These are phyloP conservation scores for Tricharina praecox DNA, from an alignment of 495 filamentous ascomycete species.

Conservation along the genomic window DNA sequence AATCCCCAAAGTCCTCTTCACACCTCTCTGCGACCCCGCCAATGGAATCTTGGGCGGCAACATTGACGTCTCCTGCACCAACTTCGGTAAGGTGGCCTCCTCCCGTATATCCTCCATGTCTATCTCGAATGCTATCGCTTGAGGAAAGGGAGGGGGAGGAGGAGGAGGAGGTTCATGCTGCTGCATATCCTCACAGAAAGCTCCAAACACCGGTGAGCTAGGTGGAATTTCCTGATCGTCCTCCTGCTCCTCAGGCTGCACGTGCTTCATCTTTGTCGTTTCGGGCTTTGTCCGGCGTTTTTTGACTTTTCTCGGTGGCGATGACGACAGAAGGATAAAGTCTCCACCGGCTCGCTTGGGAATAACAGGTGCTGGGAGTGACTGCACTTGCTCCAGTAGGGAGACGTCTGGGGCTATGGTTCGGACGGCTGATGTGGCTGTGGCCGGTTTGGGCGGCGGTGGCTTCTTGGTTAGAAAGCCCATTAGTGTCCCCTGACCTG, in stretches of 20 bases:
- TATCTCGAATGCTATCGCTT: too few species aligned
- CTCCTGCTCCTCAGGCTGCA: neutral
- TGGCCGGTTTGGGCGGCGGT: constrained; percentile 14
- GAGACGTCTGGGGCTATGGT: constrained; percentile 28
- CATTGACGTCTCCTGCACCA: too few species aligned
- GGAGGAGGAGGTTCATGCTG: neutral
- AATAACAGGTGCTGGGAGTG: constrained; percentile 16
- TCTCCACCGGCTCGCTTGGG: constrained; percentile 14
- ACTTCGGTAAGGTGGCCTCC: neutral
- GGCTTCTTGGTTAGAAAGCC: constrained; percentile 30
- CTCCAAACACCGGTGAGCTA: constrained; percentile 13
- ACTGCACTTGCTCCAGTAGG: constrained; percentile 29
- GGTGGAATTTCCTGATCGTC: constrained; percentile 5
- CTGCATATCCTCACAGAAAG: constrained; percentile 10
- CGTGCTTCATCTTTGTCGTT: neutral
- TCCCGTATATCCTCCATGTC: too few species aligned
- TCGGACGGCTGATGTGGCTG: constrained; percentile 29
- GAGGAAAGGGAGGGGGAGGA: too few species aligned
- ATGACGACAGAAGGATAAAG: constrained; percentile 22
- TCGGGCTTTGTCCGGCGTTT: neutral
- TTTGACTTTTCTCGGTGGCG: constrained; percentile 15
- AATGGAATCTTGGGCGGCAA: constrained; percentile 13
- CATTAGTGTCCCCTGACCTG: constrained; percentile 34
- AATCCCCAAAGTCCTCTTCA: constrained; percentile 26
- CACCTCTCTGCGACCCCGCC: constrained; percentile 2